A percentile compares a stretch with the other conserved stretches of the same genome.
Conservation (phyloP, 768 basidiomycete species). For the Strobilomyces confusus region DNA sequence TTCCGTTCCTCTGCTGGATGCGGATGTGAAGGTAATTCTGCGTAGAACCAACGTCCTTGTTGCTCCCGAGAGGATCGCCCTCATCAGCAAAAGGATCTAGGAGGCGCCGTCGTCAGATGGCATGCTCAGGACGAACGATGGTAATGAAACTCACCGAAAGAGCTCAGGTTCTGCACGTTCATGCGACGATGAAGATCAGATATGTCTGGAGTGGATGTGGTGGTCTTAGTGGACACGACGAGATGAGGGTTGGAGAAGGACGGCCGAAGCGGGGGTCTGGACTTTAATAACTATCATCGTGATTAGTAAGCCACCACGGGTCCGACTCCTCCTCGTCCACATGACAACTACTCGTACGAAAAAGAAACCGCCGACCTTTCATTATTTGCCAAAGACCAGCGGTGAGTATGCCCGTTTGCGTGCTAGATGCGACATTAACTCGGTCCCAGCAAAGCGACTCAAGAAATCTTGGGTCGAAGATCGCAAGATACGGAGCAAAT, state of each 20-base stretch:
- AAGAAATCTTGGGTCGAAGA: slow-evolving; percentile 79
- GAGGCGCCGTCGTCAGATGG: slow-evolving; percentile 15
- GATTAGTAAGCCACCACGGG: slow-evolving; percentile 25
- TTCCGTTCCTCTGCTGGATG: slow-evolving; percentile 98
- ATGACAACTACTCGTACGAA: slow-evolving; percentile 11
- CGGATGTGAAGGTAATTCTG: slow-evolving; percentile 90
- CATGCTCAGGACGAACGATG: not conserved
- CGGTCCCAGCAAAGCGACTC: slow-evolving; percentile 62
- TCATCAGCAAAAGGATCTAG: slow-evolving; percentile 96
- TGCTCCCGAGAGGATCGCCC: slow-evolving; percentile 74
- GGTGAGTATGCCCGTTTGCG: slow-evolving; percentile 40
- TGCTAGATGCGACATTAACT: slow-evolving; percentile 1
- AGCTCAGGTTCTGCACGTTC: slow-evolving; percentile 90
- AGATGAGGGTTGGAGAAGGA: slow-evolving; percentile 26
- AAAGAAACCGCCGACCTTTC: slow-evolving; percentile 68
- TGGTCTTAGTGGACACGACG: slow-evolving; percentile 33
- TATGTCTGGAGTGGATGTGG: slow-evolving; percentile 45
- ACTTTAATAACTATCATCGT: slow-evolving; percentile 19
- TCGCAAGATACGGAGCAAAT: slow-evolving; percentile 73
- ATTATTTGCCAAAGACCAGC: slow-evolving; percentile 57
- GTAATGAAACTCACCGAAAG: slow-evolving; percentile 53
- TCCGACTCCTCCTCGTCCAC: not conserved
- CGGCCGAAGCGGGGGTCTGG: slow-evolving; percentile 10
- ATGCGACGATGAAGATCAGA: slow-evolving; percentile 65
- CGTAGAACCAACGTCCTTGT: slow-evolving; percentile 74